These are phyloP conservation scores for Fragaria nilgerrensis DNA, from an alignment of 306 rosid genomes.

Conservation along the genomic window DNA sequence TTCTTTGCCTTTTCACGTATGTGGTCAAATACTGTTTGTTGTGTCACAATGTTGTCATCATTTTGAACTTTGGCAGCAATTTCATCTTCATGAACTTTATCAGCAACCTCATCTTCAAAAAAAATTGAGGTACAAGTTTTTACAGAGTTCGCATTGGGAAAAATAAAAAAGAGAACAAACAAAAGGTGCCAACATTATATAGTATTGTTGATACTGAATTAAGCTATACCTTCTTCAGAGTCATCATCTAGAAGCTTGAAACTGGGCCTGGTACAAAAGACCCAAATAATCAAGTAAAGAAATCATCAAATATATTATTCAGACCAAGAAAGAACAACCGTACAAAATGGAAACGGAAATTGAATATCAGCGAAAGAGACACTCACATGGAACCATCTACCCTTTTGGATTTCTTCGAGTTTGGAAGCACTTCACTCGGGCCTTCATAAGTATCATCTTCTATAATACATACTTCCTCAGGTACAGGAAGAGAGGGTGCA, in stretches of 20 bases:
- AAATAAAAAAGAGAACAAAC: background rate
- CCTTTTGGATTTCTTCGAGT: slow-evolving; percentile 28
- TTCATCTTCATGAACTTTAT: slow-evolving; percentile 47
- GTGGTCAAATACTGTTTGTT: slow-evolving; percentile 80
- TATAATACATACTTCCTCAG: slow-evolving; percentile 49
- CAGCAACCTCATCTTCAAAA: slow-evolving; percentile 44
- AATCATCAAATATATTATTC: background rate
- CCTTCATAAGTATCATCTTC: slow-evolving; percentile 45
- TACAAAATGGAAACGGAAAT: background rate
- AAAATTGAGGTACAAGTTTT: slow-evolving; percentile 13
- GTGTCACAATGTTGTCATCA: slow-evolving; percentile 56
- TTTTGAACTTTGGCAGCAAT: slow-evolving; percentile 38
- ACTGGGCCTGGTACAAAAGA: slow-evolving; percentile 61
- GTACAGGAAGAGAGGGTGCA: slow-evolving; percentile 41
- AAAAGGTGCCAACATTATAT: background rate
- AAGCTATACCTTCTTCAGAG: slow-evolving; percentile 54
- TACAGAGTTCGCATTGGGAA: slow-evolving; percentile 8
- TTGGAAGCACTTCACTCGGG: slow-evolving; percentile 41
- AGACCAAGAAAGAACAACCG: slow-evolving; percentile 8
- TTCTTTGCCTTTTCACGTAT: slow-evolving; percentile 84
- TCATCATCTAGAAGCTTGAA: slow-evolving; percentile 74
- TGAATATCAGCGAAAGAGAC: background rate
- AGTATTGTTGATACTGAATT: background rate
- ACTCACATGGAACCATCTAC: slow-evolving; percentile 52
- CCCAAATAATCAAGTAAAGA: background rate